phyloP scores from a whole-genome alignment of 2,329 filamentous ascomycete species.

The Penicillium sp. region DNA sequence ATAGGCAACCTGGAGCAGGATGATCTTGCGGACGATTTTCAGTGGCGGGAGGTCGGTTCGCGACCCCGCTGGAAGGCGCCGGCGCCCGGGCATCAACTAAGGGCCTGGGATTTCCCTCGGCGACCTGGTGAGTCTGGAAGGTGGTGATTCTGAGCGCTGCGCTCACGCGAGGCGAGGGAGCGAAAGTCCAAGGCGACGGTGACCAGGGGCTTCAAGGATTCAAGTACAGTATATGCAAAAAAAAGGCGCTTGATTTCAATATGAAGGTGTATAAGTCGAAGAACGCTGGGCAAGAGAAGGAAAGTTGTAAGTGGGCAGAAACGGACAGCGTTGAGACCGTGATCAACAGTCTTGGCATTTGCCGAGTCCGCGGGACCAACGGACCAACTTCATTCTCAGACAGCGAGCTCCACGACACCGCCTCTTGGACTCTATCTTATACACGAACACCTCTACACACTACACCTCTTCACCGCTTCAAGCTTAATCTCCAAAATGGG shows the following conservation, averaged over 20 bases:
- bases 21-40: constrained; percentile 62
- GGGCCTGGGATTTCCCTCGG: constrained; percentile 3
- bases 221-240: background rate
- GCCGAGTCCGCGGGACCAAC: constrained; percentile 17
- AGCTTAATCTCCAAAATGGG: constrained; percentile 43
- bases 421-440: background rate
- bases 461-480: background rate
- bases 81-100: constrained; percentile 42
- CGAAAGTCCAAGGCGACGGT: constrained; percentile 4
- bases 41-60: constrained; percentile 62
- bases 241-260: background rate
- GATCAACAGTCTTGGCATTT: constrained; percentile 26
- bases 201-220: background rate
- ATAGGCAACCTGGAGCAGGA: constrained; percentile 60
- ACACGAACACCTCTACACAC: background rate
- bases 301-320: constrained; percentile 4
- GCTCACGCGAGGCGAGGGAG: constrained; percentile 6
- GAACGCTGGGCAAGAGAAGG: constrained; percentile 1
- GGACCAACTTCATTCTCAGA: constrained; percentile 5
- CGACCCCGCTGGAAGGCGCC: constrained; percentile 60
- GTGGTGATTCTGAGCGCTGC: constrained; percentile 3
- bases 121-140: background rate
- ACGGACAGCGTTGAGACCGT: constrained; percentile 10
- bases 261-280: background rate
- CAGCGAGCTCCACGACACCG: background rate